These are phyloP conservation scores for Ceratocystis papillata DNA, from an alignment of 2,329 filamentous ascomycete species.

Conservation along the genomic window DNA sequence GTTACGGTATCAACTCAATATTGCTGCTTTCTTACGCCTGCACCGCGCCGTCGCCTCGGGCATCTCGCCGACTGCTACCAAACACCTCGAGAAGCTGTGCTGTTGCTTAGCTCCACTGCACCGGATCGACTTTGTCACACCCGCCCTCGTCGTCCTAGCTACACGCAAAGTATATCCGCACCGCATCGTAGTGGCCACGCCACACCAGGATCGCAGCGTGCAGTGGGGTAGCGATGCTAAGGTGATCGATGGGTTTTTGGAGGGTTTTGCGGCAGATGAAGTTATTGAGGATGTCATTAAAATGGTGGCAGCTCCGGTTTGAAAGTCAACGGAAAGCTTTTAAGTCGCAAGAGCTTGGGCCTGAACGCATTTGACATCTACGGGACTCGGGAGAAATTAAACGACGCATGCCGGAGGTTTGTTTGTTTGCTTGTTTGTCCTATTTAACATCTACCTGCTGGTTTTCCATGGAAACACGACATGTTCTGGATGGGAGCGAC, in stretches of 20 bases:
- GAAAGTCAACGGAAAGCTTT: neutral
- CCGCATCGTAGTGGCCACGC: slow-evolving; percentile 58
- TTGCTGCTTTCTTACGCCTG: slow-evolving; percentile 74
- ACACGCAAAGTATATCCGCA: slow-evolving; percentile 81
- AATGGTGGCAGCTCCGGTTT: slow-evolving; percentile 43
- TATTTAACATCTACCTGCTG: no score
- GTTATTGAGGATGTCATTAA: slow-evolving; percentile 54
- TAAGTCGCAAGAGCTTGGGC: no score
- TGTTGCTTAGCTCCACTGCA: slow-evolving; percentile 73
- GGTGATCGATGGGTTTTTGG: slow-evolving; percentile 57
- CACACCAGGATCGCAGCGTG: slow-evolving; percentile 71
- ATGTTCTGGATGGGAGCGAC: no score
- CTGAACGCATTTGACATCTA: no score
- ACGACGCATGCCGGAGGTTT: no score
- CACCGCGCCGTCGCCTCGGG: slow-evolving; percentile 75
- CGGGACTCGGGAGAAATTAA: no score
- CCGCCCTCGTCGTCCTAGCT: slow-evolving; percentile 71
- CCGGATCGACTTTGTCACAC: slow-evolving; percentile 67
- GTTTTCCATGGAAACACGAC: no score
- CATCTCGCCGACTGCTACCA: slow-evolving; percentile 66
- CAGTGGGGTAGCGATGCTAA: slow-evolving; percentile 79
- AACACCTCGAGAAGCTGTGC: slow-evolving; percentile 60
- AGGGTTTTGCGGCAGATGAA: slow-evolving; percentile 49
- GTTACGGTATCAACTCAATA: slow-evolving; percentile 73
- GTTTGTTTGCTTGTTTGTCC: no score